These are phyloP conservation scores for Lotmaria passim DNA, from an alignment of 208 protist genomes.

Conservation along the genomic window DNA sequence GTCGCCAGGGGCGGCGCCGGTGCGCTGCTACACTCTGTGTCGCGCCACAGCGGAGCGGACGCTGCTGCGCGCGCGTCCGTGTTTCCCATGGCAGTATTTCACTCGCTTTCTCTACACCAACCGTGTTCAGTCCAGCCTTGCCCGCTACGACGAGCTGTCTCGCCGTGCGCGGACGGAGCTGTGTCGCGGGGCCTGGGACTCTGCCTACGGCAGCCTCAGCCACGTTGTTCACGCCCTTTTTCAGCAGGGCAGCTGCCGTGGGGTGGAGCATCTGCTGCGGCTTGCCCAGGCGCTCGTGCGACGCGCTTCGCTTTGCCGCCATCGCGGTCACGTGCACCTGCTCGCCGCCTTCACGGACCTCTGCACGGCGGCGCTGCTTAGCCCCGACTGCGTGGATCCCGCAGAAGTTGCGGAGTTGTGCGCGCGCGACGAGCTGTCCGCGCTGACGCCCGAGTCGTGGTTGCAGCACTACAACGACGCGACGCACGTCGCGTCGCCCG, in stretches of 20 bases:
- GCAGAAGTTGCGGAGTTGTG: conserved; percentile 20
- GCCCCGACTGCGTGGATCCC: conserved; percentile 3
- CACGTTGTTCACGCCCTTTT: conserved; percentile 35
- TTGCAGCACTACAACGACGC: conserved; percentile 30
- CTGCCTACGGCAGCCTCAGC: conserved; percentile 28
- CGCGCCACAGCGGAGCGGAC: conserved; percentile 31
- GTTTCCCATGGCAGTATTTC: conserved; percentile 28
- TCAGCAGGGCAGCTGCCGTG: conserved; percentile 34
- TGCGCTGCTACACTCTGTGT: conserved; percentile 22
- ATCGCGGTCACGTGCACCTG: conserved; percentile 32
- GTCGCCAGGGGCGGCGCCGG: not conserved
- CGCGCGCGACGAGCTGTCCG: conserved; percentile 11
- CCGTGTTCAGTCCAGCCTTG: conserved; percentile 33
- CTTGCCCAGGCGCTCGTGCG: conserved; percentile 31
- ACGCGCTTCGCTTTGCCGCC: conserved; percentile 31
- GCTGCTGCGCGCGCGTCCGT: conserved; percentile 11
- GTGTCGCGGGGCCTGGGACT: conserved; percentile 26
- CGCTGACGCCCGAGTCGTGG: conserved; percentile 20
- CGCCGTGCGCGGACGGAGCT: conserved; percentile 14
- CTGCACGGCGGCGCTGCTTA: conserved; percentile 25
- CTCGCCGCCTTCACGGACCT: conserved; percentile 27
- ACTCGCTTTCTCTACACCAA: conserved; percentile 34
- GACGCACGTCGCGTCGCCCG: conserved; percentile 20
- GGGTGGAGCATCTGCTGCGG: conserved; percentile 26
- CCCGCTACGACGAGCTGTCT: conserved; percentile 15